Base-by-base conservation (phyloP, 208 protist species). In the Naegleria gruberi region DNA sequence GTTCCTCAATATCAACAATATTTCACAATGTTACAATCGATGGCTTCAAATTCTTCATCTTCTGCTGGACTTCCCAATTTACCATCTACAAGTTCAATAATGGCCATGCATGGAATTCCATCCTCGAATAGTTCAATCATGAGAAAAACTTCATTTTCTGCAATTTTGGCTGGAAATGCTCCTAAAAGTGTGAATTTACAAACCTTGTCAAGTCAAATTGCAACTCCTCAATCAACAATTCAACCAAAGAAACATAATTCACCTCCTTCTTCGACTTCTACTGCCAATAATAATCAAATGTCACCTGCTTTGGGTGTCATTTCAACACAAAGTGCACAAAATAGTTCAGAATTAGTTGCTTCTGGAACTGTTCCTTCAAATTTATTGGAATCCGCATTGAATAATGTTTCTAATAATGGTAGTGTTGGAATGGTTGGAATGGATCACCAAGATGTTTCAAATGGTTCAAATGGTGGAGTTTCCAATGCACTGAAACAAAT, bases 1-100 rank as follows among this genome's bases (percentile, higher is more conserved):
- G 30, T 65, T 65, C 65, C 65, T 8, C 65, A 77, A 77, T 77
- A 77, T 77, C 65, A 77, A 77, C 65, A 77, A 77, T 77, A 77
- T 77, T 37, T 77, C 34, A 12, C 26, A 5, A 12, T 77, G 8
- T 8, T 77, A 26, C 65, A 77, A 77, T 77, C 65, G 6, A 77
- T 77, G 7, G 6, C 65, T 8, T 37, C 17, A 1, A 6, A 6
- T 4, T 30, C 26, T 37, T 8, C 65, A 12, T 51, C 46, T n/a
- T n/a, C n/a, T n/a, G n/a, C n/a, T n/a, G n/a, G n/a, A n/a, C 30
- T 65, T 30, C 51, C 51, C 2, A n/a, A n/a, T n/a, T 30, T 65
- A 30, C 51, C 51, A 65, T 65, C 51, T 3, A 65, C 51, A 30
- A 30, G 19, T 1, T 30, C 51, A 3, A n/a, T n/a, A n/a, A n/a